Conservation (phyloP, 345 rosid species). For the Brassica incana region DNA sequence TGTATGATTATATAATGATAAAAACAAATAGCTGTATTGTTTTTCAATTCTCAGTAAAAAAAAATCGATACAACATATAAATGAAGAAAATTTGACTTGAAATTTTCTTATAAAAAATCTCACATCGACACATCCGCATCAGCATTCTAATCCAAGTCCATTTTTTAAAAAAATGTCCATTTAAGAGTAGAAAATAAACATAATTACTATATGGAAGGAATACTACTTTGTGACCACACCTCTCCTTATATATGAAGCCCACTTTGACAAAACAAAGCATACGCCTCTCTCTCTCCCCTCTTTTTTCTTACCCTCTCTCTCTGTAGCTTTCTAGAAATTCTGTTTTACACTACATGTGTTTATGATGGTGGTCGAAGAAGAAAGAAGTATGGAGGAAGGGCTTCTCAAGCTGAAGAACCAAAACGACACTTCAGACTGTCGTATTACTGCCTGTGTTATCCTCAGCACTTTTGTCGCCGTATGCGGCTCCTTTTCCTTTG, state of each 20-base stretch:
- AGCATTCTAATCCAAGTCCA: background rate
- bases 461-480: constrained; percentile 32
- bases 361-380: constrained; percentile 17
- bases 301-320: background rate
- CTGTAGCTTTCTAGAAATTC: background rate
- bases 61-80: background rate
- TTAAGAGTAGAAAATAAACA: background rate
- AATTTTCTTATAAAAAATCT: background rate
- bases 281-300: background rate
- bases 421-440: constrained; percentile 25
- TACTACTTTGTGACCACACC: background rate
- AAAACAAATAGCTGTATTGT: background rate
- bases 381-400: constrained; percentile 29
- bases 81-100: background rate
- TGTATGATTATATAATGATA: background rate
- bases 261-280: background rate
- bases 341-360: background rate
- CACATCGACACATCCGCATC: background rate
- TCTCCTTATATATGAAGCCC: constrained; percentile 6
- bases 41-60: background rate
- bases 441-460: constrained; percentile 31
- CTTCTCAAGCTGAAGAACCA: constrained; percentile 15
- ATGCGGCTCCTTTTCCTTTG: constrained; percentile 38
- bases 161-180: background rate
- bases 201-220: background rate